Conservation (phyloP, 2,329 filamentous ascomycete species). For the Stagonosporopsis vannaccii region DNA sequence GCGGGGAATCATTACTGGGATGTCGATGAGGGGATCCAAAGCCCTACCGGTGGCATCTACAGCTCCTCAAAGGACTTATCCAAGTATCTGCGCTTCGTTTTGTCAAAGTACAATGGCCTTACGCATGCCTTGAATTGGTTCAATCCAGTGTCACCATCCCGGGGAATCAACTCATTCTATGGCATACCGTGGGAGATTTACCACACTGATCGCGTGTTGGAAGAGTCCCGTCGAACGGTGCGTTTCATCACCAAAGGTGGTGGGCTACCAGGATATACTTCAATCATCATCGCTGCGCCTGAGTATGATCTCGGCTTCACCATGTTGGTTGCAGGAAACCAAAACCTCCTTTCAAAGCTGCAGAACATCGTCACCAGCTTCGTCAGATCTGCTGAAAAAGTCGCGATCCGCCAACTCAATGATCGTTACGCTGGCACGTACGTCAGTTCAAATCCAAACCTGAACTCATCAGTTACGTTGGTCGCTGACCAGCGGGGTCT, state of each 20-base stretch:
- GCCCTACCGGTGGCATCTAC: conserved; percentile 56
- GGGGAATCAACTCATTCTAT: conserved; percentile 51
- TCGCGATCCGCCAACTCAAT: conserved; percentile 37
- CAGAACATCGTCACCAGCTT: conserved; percentile 40
- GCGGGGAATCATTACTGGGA: conserved; percentile 50
- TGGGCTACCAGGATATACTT: conserved; percentile 53
- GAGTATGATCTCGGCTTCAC: conserved; percentile 56
- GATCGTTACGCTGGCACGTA: conserved; percentile 42
- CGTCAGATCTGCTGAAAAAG: conserved; percentile 45
- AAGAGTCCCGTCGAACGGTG: conserved; percentile 46
- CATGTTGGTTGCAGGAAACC: conserved; percentile 47
- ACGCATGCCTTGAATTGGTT: conserved; percentile 55
- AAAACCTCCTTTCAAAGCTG: conserved; percentile 32
- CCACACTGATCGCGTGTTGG: conserved; percentile 50
- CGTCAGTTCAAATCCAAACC: conserved; percentile 16
- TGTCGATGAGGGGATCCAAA: conserved; percentile 52
- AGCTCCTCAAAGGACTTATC: conserved; percentile 51
- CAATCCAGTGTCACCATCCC: conserved; percentile 48
- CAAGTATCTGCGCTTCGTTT: conserved; percentile 53
- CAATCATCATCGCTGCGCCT: conserved; percentile 50
- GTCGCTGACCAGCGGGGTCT: conserved; percentile 39
- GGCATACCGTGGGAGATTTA: conserved; percentile 60
- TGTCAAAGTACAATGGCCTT: conserved; percentile 53
- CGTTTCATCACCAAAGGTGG: conserved; percentile 57
- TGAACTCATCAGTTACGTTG: conserved; percentile 41